Conservation (phyloP, 2,329 filamentous ascomycete genomes). For the Eutypa lata region DNA sequence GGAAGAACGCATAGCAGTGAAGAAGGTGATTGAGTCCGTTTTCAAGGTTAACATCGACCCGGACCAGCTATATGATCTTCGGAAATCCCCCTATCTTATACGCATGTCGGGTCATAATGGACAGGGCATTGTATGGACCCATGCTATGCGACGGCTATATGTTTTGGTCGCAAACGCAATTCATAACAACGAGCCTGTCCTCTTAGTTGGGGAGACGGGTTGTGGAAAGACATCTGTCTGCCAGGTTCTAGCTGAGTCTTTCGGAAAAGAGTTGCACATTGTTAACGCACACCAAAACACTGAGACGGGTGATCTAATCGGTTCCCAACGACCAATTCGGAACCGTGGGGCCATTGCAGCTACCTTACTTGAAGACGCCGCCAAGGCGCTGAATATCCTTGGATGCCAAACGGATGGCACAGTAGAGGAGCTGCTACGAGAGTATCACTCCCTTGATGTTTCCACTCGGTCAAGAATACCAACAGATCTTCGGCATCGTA, state of each 20-base stretch:
- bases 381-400: slow-evolving; percentile 39
- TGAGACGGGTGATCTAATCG: slow-evolving; percentile 95
- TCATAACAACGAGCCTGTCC: slow-evolving; percentile 85
- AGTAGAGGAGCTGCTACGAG: slow-evolving; percentile 54
- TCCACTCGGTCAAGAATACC: slow-evolving; percentile 46
- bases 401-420: slow-evolving; percentile 37
- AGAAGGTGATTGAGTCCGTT: slow-evolving; percentile 81
- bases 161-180: slow-evolving; percentile 85
- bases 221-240: slow-evolving; percentile 98
- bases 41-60: slow-evolving; percentile 84
- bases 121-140: slow-evolving; percentile 85
- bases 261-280: slow-evolving; percentile 73
- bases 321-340: slow-evolving; percentile 85
- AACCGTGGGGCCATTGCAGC: slow-evolving; percentile 75
- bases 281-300: slow-evolving; percentile 98
- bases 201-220: slow-evolving; percentile 93
- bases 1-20: slow-evolving; percentile 82
- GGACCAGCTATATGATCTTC: slow-evolving; percentile 66
- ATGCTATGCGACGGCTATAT: slow-evolving; percentile 88
- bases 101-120: slow-evolving; percentile 44
- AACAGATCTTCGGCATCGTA: slow-evolving; percentile 42
- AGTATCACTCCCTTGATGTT: slow-evolving; percentile 53
- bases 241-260: slow-evolving; percentile 82
- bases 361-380: slow-evolving; percentile 60
- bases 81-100: slow-evolving; percentile 53